These are phyloP conservation scores for Corylus americana DNA, from an alignment of 306 rosid genomes.

Conservation along the genomic window DNA sequence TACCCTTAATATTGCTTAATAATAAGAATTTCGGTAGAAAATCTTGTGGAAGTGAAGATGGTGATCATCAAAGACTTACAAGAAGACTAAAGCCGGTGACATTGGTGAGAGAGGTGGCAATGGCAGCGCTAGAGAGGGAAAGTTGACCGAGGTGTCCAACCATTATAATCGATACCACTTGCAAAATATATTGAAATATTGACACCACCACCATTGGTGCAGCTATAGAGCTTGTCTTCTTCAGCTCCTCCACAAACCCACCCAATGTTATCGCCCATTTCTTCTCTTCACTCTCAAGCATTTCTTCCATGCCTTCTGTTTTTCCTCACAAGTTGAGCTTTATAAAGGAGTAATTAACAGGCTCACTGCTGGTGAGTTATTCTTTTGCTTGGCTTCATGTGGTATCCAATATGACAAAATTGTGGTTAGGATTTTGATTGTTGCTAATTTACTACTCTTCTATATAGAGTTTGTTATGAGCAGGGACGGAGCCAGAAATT, in stretches of 20 bases:
- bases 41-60: background rate
- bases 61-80: slow-evolving; percentile 22
- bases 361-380: no score
- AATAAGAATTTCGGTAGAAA: no score
- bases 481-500: no score
- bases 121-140: slow-evolving; percentile 42
- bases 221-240: slow-evolving; percentile 31
- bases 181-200: slow-evolving; percentile 43
- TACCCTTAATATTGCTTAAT: no score
- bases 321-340: background rate
- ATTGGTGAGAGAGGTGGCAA: slow-evolving; percentile 48
- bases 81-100: slow-evolving; percentile 48
- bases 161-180: slow-evolving; percentile 36
- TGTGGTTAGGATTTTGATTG: no score
- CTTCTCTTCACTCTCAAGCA: background rate
- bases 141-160: slow-evolving; percentile 47
- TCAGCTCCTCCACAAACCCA: slow-evolving; percentile 19
- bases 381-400: no score
- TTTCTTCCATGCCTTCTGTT: slow-evolving; percentile 26
- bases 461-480: no score
- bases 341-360: background rate
- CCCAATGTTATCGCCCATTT: slow-evolving; percentile 1
- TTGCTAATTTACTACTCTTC: no score
- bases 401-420: no score
- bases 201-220: slow-evolving; percentile 44